Conservation (phyloP, 495 filamentous ascomycete species). For the Xylaria nigripes region DNA sequence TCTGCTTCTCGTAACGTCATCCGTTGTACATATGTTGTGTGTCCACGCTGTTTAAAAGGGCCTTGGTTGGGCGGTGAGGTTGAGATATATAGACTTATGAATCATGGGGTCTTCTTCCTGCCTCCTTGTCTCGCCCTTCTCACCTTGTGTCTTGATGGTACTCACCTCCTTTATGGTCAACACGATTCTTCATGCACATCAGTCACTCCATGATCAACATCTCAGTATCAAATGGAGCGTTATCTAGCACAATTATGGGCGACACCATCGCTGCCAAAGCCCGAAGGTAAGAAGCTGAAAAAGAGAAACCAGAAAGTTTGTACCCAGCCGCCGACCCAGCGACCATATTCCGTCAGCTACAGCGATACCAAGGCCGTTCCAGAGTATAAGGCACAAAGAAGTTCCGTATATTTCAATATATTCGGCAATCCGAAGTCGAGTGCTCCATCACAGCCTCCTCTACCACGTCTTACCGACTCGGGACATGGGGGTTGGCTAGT, state of each 20-base stretch:
- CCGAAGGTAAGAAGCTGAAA: conserved; percentile 27
- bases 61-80: background rate
- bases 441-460: conserved; percentile 13
- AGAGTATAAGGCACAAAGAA: conserved; percentile 14
- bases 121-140: background rate
- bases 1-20: conserved; percentile 6
- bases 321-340: conserved; percentile 16
- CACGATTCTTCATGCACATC: background rate
- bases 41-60: background rate
- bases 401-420: conserved; percentile 9
- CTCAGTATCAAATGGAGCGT: conserved; percentile 1
- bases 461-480: conserved; percentile 17
- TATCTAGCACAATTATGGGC: conserved; percentile 5
- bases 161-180: background rate
- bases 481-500: conserved; percentile 31
- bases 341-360: conserved; percentile 13
- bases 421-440: conserved; percentile 17
- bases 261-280: conserved; percentile 2
- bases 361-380: conserved; percentile 18
- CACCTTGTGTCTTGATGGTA: background rate
- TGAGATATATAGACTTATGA: conserved; percentile 3
- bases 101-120: background rate
- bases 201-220: background rate
- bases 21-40: background rate
- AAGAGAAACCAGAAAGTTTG: conserved; percentile 36